Evolutionary conservation across 257 asterid genomes (phyloP), one percentile per base, ranked within the genome.

Genomic region (Marsdenia floribunda): DNA sequence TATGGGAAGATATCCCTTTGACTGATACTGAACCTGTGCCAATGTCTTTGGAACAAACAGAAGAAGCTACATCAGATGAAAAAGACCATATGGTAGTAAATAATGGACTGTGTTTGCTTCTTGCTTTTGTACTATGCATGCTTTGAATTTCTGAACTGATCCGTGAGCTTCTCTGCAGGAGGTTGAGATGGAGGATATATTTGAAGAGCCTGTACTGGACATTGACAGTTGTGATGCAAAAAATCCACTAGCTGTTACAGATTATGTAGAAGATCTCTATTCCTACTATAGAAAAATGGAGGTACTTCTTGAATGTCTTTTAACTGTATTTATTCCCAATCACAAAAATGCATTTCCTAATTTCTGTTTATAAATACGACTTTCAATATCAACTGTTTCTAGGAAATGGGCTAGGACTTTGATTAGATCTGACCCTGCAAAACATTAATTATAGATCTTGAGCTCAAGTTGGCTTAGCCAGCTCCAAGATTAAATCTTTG

Each of bases 171-270:
- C 29, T 50, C 29, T 82, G 81, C 42, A 85, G 91, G 98, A 94
- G 85, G 89, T 94, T 12, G 97, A 92, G 60, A 93, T 93, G 97
- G 98, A 89, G 68, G 98, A 94, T 83, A 90, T 89, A 68, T 88
- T 88, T 42, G 96, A 90, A 71, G 97, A 91, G 75, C 65, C 87
- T 38, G 74, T 90, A 0, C n/a, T 80, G 74, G 97, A 94, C 75
- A 94, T 94, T 15, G 98, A 94, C 53, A 67, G 85, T 19, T 55
- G 77, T 49, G 97, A 94, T 74, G 87, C 82, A 3, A 88, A 87
- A 80, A 85, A 93, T 75, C 92, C 94, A 15, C 88, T 93, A 52
- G 89, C 96, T 10, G 96, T 83, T 40, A 84, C 78, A 6, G 98
- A 94, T n/a, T 94, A 94, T 73, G 87, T 91, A 4, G 93, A 88